phyloP scores from a whole-genome alignment of 306 rosid species.

The Mimosa pudica region DNA sequence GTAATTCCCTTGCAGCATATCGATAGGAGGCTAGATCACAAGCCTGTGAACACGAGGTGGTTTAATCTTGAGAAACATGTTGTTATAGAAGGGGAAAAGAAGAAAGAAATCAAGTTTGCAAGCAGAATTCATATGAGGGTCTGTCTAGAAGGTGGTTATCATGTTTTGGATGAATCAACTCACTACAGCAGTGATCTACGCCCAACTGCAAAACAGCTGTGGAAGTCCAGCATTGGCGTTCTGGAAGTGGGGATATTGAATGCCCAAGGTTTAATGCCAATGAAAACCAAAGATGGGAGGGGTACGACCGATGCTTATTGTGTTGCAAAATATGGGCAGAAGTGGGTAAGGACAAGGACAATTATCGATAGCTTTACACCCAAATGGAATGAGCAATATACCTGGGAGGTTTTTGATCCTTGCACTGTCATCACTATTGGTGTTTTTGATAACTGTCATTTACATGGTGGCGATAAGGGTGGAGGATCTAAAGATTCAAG shows the following conservation, averaged over 20 bases:
- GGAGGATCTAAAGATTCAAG: constrained; percentile 71
- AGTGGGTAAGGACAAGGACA: constrained; percentile 97
- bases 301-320: constrained; percentile 95
- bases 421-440: constrained; percentile 96
- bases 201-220: constrained; percentile 81
- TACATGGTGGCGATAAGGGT: constrained; percentile 80
- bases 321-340: constrained; percentile 95
- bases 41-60: constrained; percentile 83
- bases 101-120: constrained; percentile 86
- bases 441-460: constrained; percentile 91
- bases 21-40: constrained; percentile 80
- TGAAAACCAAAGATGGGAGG: constrained; percentile 83
- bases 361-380: constrained; percentile 88
- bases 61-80: constrained; percentile 70
- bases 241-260: constrained; percentile 85
- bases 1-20: constrained; percentile 59
- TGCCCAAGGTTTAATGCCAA: constrained; percentile 94
- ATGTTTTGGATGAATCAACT: constrained; percentile 92
- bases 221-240: constrained; percentile 90
- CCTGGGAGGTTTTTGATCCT: constrained; percentile 98
- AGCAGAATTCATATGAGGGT: constrained; percentile 91
- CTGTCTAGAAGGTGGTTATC: constrained; percentile 96
- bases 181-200: constrained; percentile 99
- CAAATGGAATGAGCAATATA: constrained; percentile 96
- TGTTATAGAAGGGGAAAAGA: constrained; percentile 84